Evolutionary conservation across 495 filamentous ascomycete species (phyloP), one percentile per base, ranked within the genome.

Genomic region (Penicillium robsamsonii): DNA sequence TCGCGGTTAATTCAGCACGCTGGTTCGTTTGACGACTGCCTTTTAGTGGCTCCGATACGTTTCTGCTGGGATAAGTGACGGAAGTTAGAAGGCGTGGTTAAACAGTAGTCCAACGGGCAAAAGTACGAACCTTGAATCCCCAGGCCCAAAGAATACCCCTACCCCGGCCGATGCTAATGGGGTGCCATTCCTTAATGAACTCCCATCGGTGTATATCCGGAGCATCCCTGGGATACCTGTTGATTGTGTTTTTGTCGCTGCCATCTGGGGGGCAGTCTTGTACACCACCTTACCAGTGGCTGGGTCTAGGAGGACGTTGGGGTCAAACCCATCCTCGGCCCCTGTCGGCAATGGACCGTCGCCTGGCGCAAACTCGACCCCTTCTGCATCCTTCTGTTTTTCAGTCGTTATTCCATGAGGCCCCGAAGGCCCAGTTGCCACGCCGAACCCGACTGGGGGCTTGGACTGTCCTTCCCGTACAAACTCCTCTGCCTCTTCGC

Each of bases 191-290:
- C 84, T 80, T 24, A 87, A 76, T 58, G 84, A 80, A 57, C 89
- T 94, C 11, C 94, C 94, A 69, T 98, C 94, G 1, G 94, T 97
- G 71, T 91, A 96, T 48, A 97, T 89, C 33, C 83, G 71, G 37
- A 91, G 65, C 54, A 88, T 79, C 6, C 81, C 80, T 48, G 63
- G 74, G 53, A 66, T 65, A 0, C 71, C 74, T 25, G 60, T 63
- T 6, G 70, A 53, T 51, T 71, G 66, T 54, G 69, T 56, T 46
- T 81, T 84, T 17, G 67, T 83, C 3, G 67, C 71, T 20, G 69
- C 57, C 55, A 76, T 75, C 61, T 85, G 74, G 17, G 68, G 67
- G 30, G 75, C 64, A 6, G 71, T 75, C 67, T 87, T 91, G 64
- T 82, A 82, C 31, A 83, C 75, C 31, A 84, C 70, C 56, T 81